Base-by-base conservation (phyloP, 495 filamentous ascomycete species). In the Melanomma pulvis-pyrius region DNA sequence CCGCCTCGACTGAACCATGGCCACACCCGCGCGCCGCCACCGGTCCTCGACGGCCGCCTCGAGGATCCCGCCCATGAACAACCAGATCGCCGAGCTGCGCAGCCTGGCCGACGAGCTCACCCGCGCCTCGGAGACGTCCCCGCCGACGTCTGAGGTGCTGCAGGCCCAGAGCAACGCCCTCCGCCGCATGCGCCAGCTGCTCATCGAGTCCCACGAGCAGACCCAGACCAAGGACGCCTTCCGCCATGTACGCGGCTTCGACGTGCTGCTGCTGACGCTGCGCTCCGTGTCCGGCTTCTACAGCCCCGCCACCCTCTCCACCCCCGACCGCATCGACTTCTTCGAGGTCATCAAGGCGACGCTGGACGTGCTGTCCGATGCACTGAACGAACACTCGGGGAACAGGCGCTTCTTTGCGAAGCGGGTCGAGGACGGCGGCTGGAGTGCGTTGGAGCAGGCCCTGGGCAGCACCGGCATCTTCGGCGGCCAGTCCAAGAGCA, bases 361-460 rank as follows among this genome's bases (percentile, higher is more conserved):
- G 12, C 81, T 98, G 44, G 83, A 83, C 58, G 84, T 92, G 15
- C 73, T 98, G 44, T 87, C 90, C 1, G 88, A 92, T 54, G 86
- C 87, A 26, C 83, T 97, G 71, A 85, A 86, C 50, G 86, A 87
- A 19, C 92, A 98, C 77, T 83, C 87, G 61, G 93, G 92, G 13
- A 98, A 98, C 78, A 82, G 87, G 65, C 86, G 89, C 62, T 96
- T 93, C 76, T 98, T 97, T 76, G 82, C 85, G 54, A 85, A 84
- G 63, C 82, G 84, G 61, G 84, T 93, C 26, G 79, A 87, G 19
- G 86, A 85, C n/a, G 89, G 89, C 57, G 92, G 92, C 9, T 91
- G 90, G 87, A 79, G 84, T 59, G 85, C 85, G n/a, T 74, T 97
- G 60, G 86, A 94, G 67, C 85, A 89, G 63, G 82, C 82, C 12